Evolutionary conservation across 2,329 filamentous ascomycete genomes (phyloP), one percentile per base, ranked within the genome.

Genomic region (Pestalotiopsis sp.): DNA sequence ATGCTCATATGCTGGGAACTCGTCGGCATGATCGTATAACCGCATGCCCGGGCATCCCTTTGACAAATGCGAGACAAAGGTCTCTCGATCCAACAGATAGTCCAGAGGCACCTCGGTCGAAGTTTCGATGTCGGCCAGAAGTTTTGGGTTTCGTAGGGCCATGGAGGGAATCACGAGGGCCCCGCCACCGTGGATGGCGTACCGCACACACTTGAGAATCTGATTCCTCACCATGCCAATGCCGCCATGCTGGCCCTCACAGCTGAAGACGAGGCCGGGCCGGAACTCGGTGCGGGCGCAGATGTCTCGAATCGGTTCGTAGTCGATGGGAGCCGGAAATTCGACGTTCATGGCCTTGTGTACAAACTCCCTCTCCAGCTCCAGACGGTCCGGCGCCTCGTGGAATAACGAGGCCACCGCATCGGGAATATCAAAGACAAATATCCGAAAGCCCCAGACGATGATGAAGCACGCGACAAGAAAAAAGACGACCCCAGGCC

Each of bases 191-290:
- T 76, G 74, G 58, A 82, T 82, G 4, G 81, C 78, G 65, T 81
- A 82, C 20, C 81, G 76, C 4, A 82, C 75, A 71, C 81, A 82
- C 63, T 80, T 81, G 3, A 82, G 71, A 23, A 82, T 81, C 70
- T 80, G 79, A 67, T 81, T 81, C 36, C 81, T 76, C 49, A 82
- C 72, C 76, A 82, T 81, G 52, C 78, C 80, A 61, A 82, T 75
- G 31, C 80, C 80, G 45, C 80, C 81, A 39, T 78, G 76, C 66
- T 80, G 79, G 5, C 77, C 79, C 62, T 81, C 79, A 72, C 81
- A 82, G 38, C 73, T 81, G 65, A 82, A 82, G 2, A 82, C 68
- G 12, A 82, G 68, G 27, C 77, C 79, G 0, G 73, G 70, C 14
- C 79, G 78, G 69, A 81, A 82, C 1, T 71, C 58, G n/a, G 70